Evolutionary conservation across 768 basidiomycete species (phyloP).

Genomic region (Cubamyces lactineus): DNA sequence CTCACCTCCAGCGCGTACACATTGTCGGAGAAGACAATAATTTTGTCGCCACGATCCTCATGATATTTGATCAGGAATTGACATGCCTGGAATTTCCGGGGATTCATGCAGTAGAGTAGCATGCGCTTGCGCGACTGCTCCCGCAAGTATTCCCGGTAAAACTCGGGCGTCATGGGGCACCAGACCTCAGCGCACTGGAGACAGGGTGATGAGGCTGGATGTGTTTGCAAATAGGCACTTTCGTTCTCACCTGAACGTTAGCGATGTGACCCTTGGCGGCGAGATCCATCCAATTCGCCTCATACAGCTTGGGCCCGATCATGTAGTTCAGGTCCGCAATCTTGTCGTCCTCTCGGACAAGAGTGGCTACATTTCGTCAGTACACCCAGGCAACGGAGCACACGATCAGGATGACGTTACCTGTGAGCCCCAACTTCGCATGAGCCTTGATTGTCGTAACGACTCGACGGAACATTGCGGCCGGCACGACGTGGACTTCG

Average conservation of each 20-base stretch:
- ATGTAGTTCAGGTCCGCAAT: slow-evolving; percentile 98
- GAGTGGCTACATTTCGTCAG: slow-evolving; percentile 65
- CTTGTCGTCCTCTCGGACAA: slow-evolving; percentile 99
- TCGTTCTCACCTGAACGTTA: slow-evolving; percentile 85
- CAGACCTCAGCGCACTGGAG: slow-evolving; percentile 96
- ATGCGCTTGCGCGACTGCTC: slow-evolving; percentile 93
- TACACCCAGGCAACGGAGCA: not conserved
- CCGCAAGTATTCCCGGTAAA: slow-evolving; percentile 95
- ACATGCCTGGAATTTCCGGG: slow-evolving; percentile 98
- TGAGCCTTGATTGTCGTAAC: slow-evolving; percentile 99
- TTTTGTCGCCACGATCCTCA: slow-evolving; percentile 96
- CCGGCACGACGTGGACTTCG: slow-evolving; percentile 98
- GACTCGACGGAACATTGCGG: slow-evolving; percentile 97
- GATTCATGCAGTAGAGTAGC: slow-evolving; percentile 99
- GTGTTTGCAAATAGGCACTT: slow-evolving; percentile 2
- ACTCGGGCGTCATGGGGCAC: slow-evolving; percentile 99
- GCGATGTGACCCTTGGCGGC: slow-evolving; percentile 99
- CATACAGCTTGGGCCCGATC: slow-evolving; percentile 99
- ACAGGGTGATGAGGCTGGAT: not conserved
- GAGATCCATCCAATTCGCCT: slow-evolving; percentile 99
- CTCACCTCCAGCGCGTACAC: slow-evolving; percentile 93
- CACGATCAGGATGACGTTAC: slow-evolving; percentile 44
- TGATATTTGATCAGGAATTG: slow-evolving; percentile 99
- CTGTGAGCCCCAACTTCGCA: slow-evolving; percentile 96
- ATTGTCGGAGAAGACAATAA: slow-evolving; percentile 99